Percentiles rank a stretch among this genome's conserved stretches.
These are phyloP conservation scores for Blastobotrys indianensis DNA, from an alignment of 1,139 yeast species.

Conservation along the genomic window DNA sequence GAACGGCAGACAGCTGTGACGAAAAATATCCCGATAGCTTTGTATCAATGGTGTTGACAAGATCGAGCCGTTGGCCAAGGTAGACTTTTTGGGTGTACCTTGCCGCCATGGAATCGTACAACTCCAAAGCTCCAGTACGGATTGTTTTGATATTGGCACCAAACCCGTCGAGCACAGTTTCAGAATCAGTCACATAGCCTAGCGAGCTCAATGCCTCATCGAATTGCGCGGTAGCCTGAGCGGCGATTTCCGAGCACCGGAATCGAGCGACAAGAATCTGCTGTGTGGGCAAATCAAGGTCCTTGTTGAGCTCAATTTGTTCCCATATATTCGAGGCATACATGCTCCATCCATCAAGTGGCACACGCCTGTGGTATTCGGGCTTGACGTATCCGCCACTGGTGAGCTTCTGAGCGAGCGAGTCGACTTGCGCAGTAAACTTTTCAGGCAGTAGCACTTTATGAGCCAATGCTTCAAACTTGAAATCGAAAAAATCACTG, in stretches of 20 bases:
- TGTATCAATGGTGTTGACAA: conserved; percentile 35
- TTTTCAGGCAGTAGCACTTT: conserved; percentile 73
- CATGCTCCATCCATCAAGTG: conserved; percentile 93
- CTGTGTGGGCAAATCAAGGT: conserved; percentile 92
- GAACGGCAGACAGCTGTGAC: conserved; percentile 36
- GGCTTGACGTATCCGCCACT: conserved; percentile 53
- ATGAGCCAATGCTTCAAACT: conserved; percentile 79
- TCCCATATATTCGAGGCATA: conserved; percentile 92
- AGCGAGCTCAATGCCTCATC: conserved; percentile 29
- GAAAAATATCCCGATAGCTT: conserved; percentile 38
- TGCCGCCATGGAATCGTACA: conserved; percentile 65
- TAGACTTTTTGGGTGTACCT: conserved; percentile 65
- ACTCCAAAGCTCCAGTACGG: conserved; percentile 39
- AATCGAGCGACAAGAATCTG: conserved; percentile 91
- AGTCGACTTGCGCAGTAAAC: conserved; percentile 57
- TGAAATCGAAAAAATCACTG: conserved; percentile 76
- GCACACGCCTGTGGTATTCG: conserved; percentile 77
- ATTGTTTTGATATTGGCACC: conserved; percentile 26
- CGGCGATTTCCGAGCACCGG: conserved; percentile 84
- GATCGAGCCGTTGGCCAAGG: conserved; percentile 48
- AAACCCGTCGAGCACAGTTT: conserved; percentile 26
- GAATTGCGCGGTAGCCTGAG: conserved; percentile 46
- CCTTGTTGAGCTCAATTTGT: conserved; percentile 87
- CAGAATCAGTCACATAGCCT: conserved; percentile 19
- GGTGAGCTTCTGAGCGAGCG: conserved; percentile 55